Conservation (phyloP, 768 basidiomycete species). For the Crassisporium funariophilum region DNA sequence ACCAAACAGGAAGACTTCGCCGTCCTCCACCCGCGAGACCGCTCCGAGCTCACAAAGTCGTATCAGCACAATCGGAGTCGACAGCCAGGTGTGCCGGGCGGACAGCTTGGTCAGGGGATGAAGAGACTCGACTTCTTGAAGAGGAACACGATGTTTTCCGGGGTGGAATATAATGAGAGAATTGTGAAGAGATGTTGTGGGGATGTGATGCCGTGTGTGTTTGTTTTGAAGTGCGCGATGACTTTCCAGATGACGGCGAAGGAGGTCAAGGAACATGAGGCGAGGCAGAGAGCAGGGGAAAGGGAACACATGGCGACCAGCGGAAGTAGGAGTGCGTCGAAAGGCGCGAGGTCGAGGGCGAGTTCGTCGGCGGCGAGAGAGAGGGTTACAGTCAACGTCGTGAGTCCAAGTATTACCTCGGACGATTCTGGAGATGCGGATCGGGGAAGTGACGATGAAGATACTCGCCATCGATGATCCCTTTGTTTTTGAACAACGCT, state of each 20-base stretch:
- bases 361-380: constrained; percentile 21
- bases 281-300: constrained; percentile 31
- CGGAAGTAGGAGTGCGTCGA: constrained; percentile 4
- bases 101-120: constrained; percentile 61
- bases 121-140: constrained; percentile 70
- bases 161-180: constrained; percentile 50
- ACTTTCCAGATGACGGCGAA: constrained; percentile 49
- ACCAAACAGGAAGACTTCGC: constrained; percentile 57
- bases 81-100: constrained; percentile 67
- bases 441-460: constrained; percentile 16
- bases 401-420: no score
- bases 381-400: constrained; percentile 17
- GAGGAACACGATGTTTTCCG: constrained; percentile 61
- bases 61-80: constrained; percentile 72
- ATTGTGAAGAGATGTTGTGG: constrained; percentile 46
- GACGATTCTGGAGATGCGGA: constrained; percentile 10
- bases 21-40: constrained; percentile 32
- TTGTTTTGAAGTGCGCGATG: constrained; percentile 55
- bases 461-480: constrained; percentile 6
- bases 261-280: constrained; percentile 52
- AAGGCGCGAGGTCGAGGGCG: constrained; percentile 21
- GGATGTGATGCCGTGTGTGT: constrained; percentile 56
- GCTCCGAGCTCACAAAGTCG: constrained; percentile 47
- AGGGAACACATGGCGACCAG: constrained; percentile 10
- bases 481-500: constrained; percentile 1